Conservation (phyloP, 768 basidiomycete species). For the Boletus rubroflammeus region DNA sequence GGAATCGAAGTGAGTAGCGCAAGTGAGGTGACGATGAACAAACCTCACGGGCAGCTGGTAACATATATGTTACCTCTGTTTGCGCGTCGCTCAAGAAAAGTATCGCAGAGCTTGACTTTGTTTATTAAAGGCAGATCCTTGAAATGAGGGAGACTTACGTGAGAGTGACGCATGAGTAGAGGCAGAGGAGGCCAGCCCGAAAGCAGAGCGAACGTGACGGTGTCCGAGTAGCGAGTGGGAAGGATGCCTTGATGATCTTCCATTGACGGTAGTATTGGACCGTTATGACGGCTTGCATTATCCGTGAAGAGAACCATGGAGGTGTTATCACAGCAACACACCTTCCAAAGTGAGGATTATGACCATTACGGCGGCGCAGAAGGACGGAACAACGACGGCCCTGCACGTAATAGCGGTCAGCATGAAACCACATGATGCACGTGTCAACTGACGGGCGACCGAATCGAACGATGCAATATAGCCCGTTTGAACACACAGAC, state of each 20-base stretch:
- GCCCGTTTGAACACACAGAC: constrained; percentile 35
- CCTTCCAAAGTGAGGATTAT: constrained; percentile 46
- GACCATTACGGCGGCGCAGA: constrained; percentile 39
- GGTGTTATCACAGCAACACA: constrained; percentile 18
- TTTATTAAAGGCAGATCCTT: not conserved
- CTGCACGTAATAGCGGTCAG: constrained; percentile 23
- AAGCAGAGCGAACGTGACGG: constrained; percentile 38
- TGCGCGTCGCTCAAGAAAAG: constrained; percentile 32
- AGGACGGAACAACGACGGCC: constrained; percentile 39
- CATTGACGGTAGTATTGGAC: constrained; percentile 42
- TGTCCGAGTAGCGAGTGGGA: constrained; percentile 38
- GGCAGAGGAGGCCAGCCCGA: constrained; percentile 41
- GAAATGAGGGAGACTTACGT: constrained; percentile 32
- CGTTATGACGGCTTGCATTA: constrained; percentile 38
- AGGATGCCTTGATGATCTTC: constrained; percentile 35
- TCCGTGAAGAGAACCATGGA: not conserved
- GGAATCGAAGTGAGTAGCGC: constrained; percentile 3
- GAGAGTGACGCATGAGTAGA: constrained; percentile 42
- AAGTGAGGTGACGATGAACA: not conserved
- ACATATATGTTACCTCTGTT: constrained; percentile 41
- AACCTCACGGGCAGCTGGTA: constrained; percentile 47
- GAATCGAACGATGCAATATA: constrained; percentile 46
- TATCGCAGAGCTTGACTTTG: constrained; percentile 33
- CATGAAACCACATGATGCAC: constrained; percentile 1
- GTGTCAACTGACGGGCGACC: constrained; percentile 35